Evolutionary conservation across 2,329 filamentous ascomycete species (phyloP).

Genomic region (Xylariaceae sp.): DNA sequence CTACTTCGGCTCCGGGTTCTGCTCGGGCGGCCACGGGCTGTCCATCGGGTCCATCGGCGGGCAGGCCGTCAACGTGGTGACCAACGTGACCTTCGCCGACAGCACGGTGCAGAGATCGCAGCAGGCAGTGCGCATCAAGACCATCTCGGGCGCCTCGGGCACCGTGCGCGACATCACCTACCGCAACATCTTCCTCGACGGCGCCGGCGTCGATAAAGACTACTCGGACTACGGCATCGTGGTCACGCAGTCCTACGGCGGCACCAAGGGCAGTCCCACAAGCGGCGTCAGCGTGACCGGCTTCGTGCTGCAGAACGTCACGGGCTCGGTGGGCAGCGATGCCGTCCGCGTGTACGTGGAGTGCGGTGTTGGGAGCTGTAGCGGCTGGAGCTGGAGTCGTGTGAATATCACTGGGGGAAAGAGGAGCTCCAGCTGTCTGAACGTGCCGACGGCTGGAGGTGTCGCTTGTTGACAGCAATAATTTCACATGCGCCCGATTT

Average conservation of each 20-base stretch:
- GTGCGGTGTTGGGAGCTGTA: slow-evolving; percentile 34
- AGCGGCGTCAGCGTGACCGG: slow-evolving; percentile 40
- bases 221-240: slow-evolving; percentile 45
- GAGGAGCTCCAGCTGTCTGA: slow-evolving; percentile 57
- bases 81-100: slow-evolving; percentile 45
- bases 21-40: slow-evolving; percentile 49
- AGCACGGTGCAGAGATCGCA: slow-evolving; percentile 45
- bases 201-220: slow-evolving; percentile 6
- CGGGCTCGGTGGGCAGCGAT: slow-evolving; percentile 32
- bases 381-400: slow-evolving; percentile 32
- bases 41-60: slow-evolving; percentile 18
- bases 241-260: slow-evolving; percentile 53
- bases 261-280: slow-evolving; percentile 38
- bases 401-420: slow-evolving; percentile 36
- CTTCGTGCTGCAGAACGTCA: slow-evolving; percentile 38
- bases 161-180: slow-evolving; percentile 48
- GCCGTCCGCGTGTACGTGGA: slow-evolving; percentile 34
- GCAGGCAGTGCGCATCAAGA: slow-evolving; percentile 57
- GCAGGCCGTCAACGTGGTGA: slow-evolving; percentile 41
- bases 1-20: slow-evolving; percentile 38
- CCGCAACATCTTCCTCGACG: slow-evolving; percentile 37
- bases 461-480: slow-evolving; percentile 25
- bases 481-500: too few species aligned
- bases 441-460: slow-evolving; percentile 18
- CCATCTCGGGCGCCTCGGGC: slow-evolving; percentile 46